Evolutionary conservation across 371 early-diverging fungal genomes (phyloP).

Genomic region (Haplosporangium sp.): DNA sequence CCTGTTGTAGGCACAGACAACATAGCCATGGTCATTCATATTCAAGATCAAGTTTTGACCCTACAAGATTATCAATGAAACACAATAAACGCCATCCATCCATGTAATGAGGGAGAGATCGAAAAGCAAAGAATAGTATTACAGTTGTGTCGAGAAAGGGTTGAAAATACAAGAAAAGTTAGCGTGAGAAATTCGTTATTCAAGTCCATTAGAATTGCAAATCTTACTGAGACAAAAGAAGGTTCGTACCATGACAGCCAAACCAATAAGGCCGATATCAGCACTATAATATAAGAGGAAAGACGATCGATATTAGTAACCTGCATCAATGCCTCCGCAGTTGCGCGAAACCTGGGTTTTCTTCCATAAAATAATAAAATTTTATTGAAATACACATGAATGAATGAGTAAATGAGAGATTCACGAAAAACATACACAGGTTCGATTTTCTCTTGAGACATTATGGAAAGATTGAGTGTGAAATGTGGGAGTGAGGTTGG

Average conservation of each 20-base stretch:
- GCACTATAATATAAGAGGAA: constrained; percentile 68
- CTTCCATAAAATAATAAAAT: not conserved
- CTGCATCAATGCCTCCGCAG: not conserved
- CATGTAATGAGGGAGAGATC: not conserved
- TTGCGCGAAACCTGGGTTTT: not conserved
- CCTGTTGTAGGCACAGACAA: constrained; percentile 97
- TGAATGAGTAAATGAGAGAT: not conserved
- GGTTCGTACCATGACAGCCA: constrained; percentile 96
- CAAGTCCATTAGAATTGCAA: not conserved
- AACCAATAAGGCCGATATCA: constrained; percentile 99
- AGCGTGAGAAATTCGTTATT: constrained; percentile 16
- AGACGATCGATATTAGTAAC: not conserved
- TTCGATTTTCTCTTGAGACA: constrained; percentile 16
- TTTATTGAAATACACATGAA: not conserved
- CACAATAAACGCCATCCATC: not conserved
- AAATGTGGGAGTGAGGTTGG: not conserved
- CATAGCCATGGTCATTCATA: constrained; percentile 97
- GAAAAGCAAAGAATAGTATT: not conserved
- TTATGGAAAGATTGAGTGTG: not conserved
- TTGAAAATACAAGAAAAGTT: not conserved
- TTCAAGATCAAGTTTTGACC: constrained; percentile 99
- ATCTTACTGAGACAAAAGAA: not conserved
- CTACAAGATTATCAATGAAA: constrained; percentile 58
- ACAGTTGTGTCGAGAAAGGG: not conserved
- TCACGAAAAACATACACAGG: constrained; percentile 29